Base-by-base conservation (phyloP, 2,329 filamentous ascomycete species). In the Phoma sp. region DNA sequence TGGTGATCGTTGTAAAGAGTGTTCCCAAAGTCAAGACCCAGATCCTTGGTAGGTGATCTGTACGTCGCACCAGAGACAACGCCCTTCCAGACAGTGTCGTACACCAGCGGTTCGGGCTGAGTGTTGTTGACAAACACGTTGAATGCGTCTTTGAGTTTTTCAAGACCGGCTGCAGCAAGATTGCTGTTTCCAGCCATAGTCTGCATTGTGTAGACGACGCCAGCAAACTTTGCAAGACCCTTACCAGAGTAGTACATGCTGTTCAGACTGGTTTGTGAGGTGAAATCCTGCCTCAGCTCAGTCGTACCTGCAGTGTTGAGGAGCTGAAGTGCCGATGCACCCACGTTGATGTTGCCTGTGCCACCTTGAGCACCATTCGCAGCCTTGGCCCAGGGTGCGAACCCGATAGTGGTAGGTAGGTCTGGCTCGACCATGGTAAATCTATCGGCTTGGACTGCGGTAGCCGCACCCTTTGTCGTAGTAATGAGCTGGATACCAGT, bases 231-330 rank as follows among this genome's bases (percentile, higher is more conserved):
- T 17, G 73, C 74, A 12, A 77, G 65, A 0, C 72, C 79, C 62
- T 75, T 75, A 65, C 95, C 95, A 67, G 90, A 91, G 74, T 89
- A 98, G 76, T 99, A 99, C 89, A 97, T 96, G 45, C 93, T 97
- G 73, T 95, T 85, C 24, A 93, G 79, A 64, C 95, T 85, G 3
- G 88, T 87, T 72, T 96, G 91, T 0, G 78, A 75, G 25, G 81
- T 75, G 72, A 97, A 90, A 71, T 96, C 84, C 74, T 96, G 88
- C 2, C 84, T 83, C 0, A 96, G 79, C 74, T 99, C 95, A 17
- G 81, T 81, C 12, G 82, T 79, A 0, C 91, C 90, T 8, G 87
- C 81, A 7, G 82, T 79, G 40, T 80, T 79, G 51, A 96, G 88
- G 1, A 79, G 77, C 3, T 80, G 72, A 63, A 87, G 85, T 0